Evolutionary conservation across 1,284 basidiomycete genomes (phyloP).

Genomic region (Cryptococcus sp.): DNA sequence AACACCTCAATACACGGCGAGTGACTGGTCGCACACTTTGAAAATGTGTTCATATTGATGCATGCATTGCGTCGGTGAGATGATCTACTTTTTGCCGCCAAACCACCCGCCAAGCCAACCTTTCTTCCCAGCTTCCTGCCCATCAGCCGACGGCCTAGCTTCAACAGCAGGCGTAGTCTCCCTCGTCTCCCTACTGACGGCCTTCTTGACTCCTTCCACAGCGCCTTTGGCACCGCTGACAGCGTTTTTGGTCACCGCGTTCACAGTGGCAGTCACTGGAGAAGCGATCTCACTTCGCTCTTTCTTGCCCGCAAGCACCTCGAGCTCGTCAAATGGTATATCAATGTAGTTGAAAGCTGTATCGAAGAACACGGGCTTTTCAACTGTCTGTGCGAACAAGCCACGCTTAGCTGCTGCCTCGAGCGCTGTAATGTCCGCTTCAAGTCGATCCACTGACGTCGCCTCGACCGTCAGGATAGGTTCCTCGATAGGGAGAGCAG

Average conservation of each 20-base stretch:
- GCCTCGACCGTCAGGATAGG: conserved; percentile 31
- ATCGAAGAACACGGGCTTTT: conserved; percentile 88
- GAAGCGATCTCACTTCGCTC: conserved; percentile 19
- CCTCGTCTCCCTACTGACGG: conserved; percentile 16
- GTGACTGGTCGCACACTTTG: no score
- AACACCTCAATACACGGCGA: no score
- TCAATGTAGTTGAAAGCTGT: conserved; percentile 91
- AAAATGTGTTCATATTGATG: no score
- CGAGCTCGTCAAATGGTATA: conserved; percentile 74
- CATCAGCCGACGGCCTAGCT: conserved; percentile 9
- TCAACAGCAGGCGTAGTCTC: conserved; percentile 6
- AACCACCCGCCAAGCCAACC: conserved; percentile 51
- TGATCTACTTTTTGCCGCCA: conserved; percentile 19
- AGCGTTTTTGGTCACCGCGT: conserved; percentile 8
- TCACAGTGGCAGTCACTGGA: conserved; percentile 21
- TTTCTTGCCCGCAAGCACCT: conserved; percentile 67
- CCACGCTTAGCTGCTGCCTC: conserved; percentile 67
- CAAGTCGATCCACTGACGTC: conserved; percentile 58
- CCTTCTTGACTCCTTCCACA: conserved; percentile 25
- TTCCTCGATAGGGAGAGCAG: conserved; percentile 36
- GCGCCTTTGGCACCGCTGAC: conserved; percentile 4
- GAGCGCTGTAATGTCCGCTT: conserved; percentile 58
- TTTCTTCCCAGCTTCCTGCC: conserved; percentile 25
- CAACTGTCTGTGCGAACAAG: conserved; percentile 77
- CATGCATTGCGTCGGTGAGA: no score